Conservation (phyloP, 495 filamentous ascomycete species). For the Daldinia concentrica region DNA sequence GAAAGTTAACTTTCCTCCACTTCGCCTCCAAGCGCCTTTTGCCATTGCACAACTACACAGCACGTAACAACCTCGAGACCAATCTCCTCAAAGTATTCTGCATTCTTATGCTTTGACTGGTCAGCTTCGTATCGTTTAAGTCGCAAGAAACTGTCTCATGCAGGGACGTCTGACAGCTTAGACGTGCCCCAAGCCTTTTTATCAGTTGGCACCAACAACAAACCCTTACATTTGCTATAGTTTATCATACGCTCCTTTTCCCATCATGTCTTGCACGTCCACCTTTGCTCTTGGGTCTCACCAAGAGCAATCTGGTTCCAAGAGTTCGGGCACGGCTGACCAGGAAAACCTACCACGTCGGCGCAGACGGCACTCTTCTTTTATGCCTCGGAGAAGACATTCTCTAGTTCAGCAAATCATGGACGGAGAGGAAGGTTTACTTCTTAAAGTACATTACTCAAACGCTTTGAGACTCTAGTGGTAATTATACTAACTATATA, state of each 20-base stretch:
- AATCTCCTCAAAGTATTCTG: slow-evolving; percentile 27
- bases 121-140: slow-evolving; percentile 8
- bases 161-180: slow-evolving; percentile 37
- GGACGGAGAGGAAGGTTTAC: slow-evolving; percentile 69
- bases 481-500: slow-evolving; percentile 24
- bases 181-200: slow-evolving; percentile 25
- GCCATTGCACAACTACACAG: slow-evolving; percentile 8
- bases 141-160: slow-evolving; percentile 19
- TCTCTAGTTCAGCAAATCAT: slow-evolving; percentile 73
- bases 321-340: slow-evolving; percentile 47
- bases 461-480: neutral
- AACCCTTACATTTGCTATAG: slow-evolving; percentile 8
- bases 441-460: slow-evolving; percentile 63
- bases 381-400: slow-evolving; percentile 62
- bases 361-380: slow-evolving; percentile 71
- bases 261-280: slow-evolving; percentile 47
- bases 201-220: slow-evolving; percentile 35
- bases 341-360: slow-evolving; percentile 40
- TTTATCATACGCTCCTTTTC: slow-evolving; percentile 1
- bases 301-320: slow-evolving; percentile 47
- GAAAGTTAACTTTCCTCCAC: slow-evolving; percentile 26
- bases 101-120: slow-evolving; percentile 26
- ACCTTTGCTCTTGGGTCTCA: slow-evolving; percentile 50
- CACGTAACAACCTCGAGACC: slow-evolving; percentile 10
- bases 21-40: slow-evolving; percentile 21